Evolutionary conservation across 495 filamentous ascomycete genomes (phyloP), one percentile per base, ranked within the genome.

Genomic region (Penicillium lividum): DNA sequence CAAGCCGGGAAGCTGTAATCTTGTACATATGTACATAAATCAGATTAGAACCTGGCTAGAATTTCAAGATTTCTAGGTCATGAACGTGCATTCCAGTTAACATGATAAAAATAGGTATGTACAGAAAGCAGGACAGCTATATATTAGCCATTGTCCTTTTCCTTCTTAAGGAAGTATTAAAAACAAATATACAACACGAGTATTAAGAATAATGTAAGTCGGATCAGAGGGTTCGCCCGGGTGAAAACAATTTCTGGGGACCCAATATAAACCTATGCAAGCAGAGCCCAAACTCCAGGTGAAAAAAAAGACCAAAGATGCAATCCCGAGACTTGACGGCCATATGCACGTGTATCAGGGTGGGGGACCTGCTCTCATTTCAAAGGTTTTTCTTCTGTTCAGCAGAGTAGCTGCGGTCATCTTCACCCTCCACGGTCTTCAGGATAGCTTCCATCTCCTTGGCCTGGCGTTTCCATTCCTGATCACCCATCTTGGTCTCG

Each of bases 361-460:
- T 4, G 30, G 31, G 40, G 51, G 22, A 28, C 53, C 29, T 47
- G 40, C 42, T 51, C 47, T 3, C 27, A 27, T 36, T 51, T 69
- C 46, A 69, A 31, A 66, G 53, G 55, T 58, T 61, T 61, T 83
- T 83, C 68, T 80, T 81, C 51, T 63, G 59, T 25, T 72, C 70
- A 7, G 75, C 70, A 30, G 79, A 73, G 68, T 96, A 96, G 22
- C 70, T 79, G 63, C 92, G 81, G 63, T 95, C 91, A 72, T 98
- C 93, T 28, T 86, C 84, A 34, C 93, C 93, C 74, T 98, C 93
- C 3, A 97, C 90, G 60, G 87, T 84, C 72, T 88, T 82, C 57
- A 93, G 82, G 43, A 93, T 85, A 60, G 81, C 80, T 77, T 97
- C 93, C 89, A 95, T 95, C 76, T 93, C 91, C 67, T 84, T 81